phyloP scores from a whole-genome alignment of 805 yeast genomes.

The Lachancea thermotolerans region DNA sequence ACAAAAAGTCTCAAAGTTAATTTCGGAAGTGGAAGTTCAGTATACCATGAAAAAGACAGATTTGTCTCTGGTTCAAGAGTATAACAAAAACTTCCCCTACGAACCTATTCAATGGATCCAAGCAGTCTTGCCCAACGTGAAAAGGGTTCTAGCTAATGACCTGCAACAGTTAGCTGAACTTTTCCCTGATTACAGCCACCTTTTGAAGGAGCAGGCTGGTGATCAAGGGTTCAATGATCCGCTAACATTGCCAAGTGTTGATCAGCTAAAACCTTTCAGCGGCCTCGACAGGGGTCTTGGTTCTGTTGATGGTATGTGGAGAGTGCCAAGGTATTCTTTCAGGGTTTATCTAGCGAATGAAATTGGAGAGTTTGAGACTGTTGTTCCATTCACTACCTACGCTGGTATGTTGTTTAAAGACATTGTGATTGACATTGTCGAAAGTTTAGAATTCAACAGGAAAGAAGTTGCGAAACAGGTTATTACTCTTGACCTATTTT shows the following conservation, averaged over 20 bases:
- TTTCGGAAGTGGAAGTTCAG: slow-evolving; percentile 38
- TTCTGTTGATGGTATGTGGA: slow-evolving; percentile 62
- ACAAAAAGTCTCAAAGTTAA: slow-evolving; percentile 37
- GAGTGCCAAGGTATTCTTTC: slow-evolving; percentile 51
- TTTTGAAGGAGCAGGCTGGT: slow-evolving; percentile 31
- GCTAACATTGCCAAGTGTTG: slow-evolving; percentile 34
- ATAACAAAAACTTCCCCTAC: slow-evolving; percentile 39
- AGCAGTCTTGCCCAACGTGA: slow-evolving; percentile 47
- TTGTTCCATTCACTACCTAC: slow-evolving; percentile 46
- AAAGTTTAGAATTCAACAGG: slow-evolving; percentile 82
- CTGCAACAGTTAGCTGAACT: slow-evolving; percentile 36
- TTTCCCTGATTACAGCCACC: slow-evolving; percentile 35
- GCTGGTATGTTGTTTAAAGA: slow-evolving; percentile 67
- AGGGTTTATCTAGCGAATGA: slow-evolving; percentile 50
- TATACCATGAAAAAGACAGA: slow-evolving; percentile 18
- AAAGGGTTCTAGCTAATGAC: slow-evolving; percentile 32
- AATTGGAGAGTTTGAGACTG: slow-evolving; percentile 56
- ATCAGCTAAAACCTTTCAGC: slow-evolving; percentile 28
- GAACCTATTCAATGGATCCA: slow-evolving; percentile 42
- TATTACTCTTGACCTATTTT: slow-evolving; percentile 64
- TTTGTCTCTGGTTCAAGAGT: slow-evolving; percentile 22
- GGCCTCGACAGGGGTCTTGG: slow-evolving; percentile 37
- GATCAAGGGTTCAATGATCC: slow-evolving; percentile 30
- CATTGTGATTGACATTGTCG: slow-evolving; percentile 63
- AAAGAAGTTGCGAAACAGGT: slow-evolving; percentile 81